Base-by-base conservation (phyloP, 352 stramenopile genomes). In the Pythium grandisporangium region DNA sequence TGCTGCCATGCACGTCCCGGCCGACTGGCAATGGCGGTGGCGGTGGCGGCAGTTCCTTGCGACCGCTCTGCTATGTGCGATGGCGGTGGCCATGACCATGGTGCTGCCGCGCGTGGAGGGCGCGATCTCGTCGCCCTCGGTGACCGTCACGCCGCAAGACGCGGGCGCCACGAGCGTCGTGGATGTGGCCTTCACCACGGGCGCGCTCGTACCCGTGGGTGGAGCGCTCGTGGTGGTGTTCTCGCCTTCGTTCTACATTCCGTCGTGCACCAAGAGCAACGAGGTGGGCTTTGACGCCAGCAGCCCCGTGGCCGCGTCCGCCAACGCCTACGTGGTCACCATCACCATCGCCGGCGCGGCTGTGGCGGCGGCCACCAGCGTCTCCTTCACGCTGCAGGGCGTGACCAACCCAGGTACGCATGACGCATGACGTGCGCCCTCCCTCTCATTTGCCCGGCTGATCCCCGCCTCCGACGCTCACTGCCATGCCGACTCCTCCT, bases 401-500 rank as follows among this genome's bases (percentile, higher is more conserved):
- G 71, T 87, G 47, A 66, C 61, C 2, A 79, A 78, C 53, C 68
- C 70, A 67, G 72, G 72, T 70, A 30, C 11, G 16, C n/a, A 32
- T n/a, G n/a, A n/a, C n/a, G n/a, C n/a, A n/a, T n/a, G n/a, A n/a
- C n/a, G n/a, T n/a, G n/a, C n/a, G n/a, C n/a, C n/a, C n/a, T n/a
- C n/a, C n/a, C n/a, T n/a, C n/a, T n/a, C n/a, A n/a, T n/a, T n/a
- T n/a, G n/a, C n/a, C n/a, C n/a, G n/a, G n/a, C n/a, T n/a, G n/a
- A n/a, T n/a, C n/a, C n/a, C n/a, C n/a, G n/a, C n/a, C n/a, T n/a
- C n/a, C n/a, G n/a, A n/a, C n/a, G n/a, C n/a, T n/a, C n/a, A n/a
- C n/a, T n/a, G n/a, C n/a, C n/a, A n/a, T n/a, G n/a, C n/a, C n/a
- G n/a, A n/a, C n/a, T n/a, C n/a, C n/a, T n/a, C n/a, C n/a, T n/a